Evolutionary conservation across 1,284 basidiomycete genomes (phyloP).

Genomic region (Tilletia horrida): DNA sequence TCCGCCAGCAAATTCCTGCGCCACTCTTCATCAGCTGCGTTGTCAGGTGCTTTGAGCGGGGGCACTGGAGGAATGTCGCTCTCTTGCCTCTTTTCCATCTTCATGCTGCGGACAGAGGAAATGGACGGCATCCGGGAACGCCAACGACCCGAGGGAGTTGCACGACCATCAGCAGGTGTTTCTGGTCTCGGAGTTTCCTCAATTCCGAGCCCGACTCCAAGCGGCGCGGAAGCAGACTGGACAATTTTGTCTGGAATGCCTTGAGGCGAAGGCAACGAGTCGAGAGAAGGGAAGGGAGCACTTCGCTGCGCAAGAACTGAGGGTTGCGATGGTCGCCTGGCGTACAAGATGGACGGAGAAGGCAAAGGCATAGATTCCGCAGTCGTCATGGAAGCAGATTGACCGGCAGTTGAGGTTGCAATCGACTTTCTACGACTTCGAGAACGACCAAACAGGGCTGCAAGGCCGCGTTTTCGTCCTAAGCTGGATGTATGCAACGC

Average conservation of each 20-base stretch:
- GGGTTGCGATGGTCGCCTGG: neutral
- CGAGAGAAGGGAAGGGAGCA: too few species aligned
- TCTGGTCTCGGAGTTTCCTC: neutral
- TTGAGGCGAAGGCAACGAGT: too few species aligned
- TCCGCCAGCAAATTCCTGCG: neutral
- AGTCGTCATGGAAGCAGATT: neutral
- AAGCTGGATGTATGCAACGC: neutral
- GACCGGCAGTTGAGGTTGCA: neutral
- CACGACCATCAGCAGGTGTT: neutral
- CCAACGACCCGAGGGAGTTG: constrained; percentile 9
- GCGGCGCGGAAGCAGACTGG: too few species aligned
- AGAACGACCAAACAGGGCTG: constrained; percentile 5
- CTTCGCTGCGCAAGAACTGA: neutral
- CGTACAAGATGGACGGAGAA: neutral
- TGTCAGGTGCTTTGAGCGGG: neutral
- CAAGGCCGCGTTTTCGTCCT: neutral
- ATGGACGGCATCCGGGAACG: constrained; percentile 6
- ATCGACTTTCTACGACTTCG: neutral
- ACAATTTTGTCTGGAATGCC: too few species aligned
- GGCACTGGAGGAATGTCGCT: neutral
- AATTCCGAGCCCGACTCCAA: neutral
- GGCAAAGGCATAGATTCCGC: constrained; percentile 4
- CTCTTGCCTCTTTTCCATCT: neutral
- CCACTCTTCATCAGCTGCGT: constrained; percentile 6
- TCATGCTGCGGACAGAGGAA: neutral